Percentiles rank a stretch among this genome's conserved stretches.
Evolutionary conservation across 2,329 filamentous ascomycete genomes (phyloP).

Genomic region (Epichloe glyceriae): DNA sequence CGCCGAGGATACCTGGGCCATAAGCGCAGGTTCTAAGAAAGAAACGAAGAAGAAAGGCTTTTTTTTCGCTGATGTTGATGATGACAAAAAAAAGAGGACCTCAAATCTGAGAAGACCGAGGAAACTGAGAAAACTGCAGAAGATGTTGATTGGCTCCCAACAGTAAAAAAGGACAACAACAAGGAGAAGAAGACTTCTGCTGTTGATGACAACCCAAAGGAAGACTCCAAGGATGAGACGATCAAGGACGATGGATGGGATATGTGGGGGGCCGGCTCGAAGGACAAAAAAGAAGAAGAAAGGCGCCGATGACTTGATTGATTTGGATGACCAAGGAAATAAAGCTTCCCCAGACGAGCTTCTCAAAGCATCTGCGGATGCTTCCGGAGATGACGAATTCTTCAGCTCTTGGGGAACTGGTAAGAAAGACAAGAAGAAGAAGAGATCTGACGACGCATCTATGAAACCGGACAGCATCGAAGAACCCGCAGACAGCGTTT

Average conservation of each 20-base stretch:
- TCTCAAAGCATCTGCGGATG: slow-evolving; percentile 17
- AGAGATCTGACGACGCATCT: slow-evolving; percentile 16
- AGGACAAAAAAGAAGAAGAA: slow-evolving; percentile 28
- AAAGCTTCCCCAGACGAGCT: slow-evolving; percentile 14
- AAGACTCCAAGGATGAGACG: neutral
- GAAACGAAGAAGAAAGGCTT: slow-evolving; percentile 10
- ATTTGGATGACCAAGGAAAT: slow-evolving; percentile 19
- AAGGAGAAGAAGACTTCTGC: slow-evolving; percentile 7
- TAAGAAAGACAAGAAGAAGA: slow-evolving; percentile 35
- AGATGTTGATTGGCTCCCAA: neutral
- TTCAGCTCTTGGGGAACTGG: slow-evolving; percentile 43
- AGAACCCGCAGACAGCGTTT: slow-evolving; percentile 29
- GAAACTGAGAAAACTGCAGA: neutral
- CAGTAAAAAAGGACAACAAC: slow-evolving; percentile 4
- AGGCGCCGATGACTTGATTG: slow-evolving; percentile 22
- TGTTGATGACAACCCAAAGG: slow-evolving; percentile 5
- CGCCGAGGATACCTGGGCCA: slow-evolving; percentile 2
- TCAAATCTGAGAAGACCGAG: slow-evolving; percentile 7
- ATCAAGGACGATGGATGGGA: neutral
- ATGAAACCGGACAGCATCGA: slow-evolving; percentile 29
- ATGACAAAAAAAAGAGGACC: slow-evolving; percentile 3
- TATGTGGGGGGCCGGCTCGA: neutral
- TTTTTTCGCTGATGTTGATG: neutral
- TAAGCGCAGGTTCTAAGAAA: slow-evolving; percentile 4
- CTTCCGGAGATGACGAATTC: slow-evolving; percentile 34